Evolutionary conservation across 106 monocot genomes (phyloP), one percentile per base, ranked within the genome.

Genomic region (Gastrodia elata): DNA sequence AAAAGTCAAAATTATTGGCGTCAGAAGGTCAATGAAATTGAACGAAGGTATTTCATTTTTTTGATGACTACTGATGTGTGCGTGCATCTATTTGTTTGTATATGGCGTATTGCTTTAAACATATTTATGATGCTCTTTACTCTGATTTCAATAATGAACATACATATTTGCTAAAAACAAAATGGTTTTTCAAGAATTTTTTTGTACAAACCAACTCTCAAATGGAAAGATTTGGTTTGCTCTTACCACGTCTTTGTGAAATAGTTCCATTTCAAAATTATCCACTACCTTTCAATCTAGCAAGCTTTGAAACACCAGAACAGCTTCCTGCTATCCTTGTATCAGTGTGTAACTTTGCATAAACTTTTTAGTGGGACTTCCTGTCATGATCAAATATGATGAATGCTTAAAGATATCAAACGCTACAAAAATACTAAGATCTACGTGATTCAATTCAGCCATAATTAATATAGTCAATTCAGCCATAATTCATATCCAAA

Each of bases 1-100:
- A 87, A 85, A 82, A 80, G 78, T 68, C 88, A 98, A 65, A 83
- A 87, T 64, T 10, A 83, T 25, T 98, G 81, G 76, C 82, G 80
- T 38, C 80, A 89, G 71, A 93, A 79, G 58, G 65, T 89, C 41
- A 82, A 76, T 65, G 88, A 98, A 85, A 74, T 84, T 46, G 88
- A 98, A 75, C 85, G 87, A 16, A 93, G 92, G 97, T 97, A 90
- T 18, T 35, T 24, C 77, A 9, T 20, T 38, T 72, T 11, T 59
- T 52, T 52, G 52, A 49, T 9, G 20, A 22, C 52, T 22, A 52
- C 22, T n/a, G 20, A 28, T 59, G 28, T 28, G 11, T 30, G 42
- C 42, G 14, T 16, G 15, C 20, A 64, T 30, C 13, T 15, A 27
- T 34, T 3, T 64, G 0, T 64, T 5, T 52, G 4, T 52, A 42